Evolutionary conservation across 495 filamentous ascomycete genomes (phyloP).

Genomic region (Podospora anserina): DNA sequence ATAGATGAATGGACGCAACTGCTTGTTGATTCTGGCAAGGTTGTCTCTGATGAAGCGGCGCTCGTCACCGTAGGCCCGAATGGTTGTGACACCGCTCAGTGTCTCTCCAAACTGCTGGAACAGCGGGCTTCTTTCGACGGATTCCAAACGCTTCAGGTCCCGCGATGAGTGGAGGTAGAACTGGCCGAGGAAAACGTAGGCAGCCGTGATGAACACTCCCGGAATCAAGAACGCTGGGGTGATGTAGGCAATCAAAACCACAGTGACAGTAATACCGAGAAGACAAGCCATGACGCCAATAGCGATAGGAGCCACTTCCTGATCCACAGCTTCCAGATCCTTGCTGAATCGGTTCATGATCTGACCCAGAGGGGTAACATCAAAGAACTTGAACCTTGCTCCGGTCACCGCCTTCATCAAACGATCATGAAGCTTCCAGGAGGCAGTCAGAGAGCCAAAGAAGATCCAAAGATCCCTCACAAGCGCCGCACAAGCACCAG

Average conservation of each 20-base stretch:
- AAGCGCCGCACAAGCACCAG: slow-evolving; percentile 72
- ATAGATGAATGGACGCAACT: slow-evolving; percentile 91
- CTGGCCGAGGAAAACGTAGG: slow-evolving; percentile 78
- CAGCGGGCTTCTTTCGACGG: slow-evolving; percentile 87
- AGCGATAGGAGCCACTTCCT: slow-evolving; percentile 90
- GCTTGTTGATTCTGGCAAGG: slow-evolving; percentile 79
- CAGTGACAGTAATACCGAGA: slow-evolving; percentile 74
- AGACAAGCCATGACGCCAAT: slow-evolving; percentile 58
- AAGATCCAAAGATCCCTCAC: slow-evolving; percentile 82
- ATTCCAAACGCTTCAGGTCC: slow-evolving; percentile 93
- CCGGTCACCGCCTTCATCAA: slow-evolving; percentile 77
- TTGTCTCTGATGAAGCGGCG: slow-evolving; percentile 93
- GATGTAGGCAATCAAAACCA: slow-evolving; percentile 85
- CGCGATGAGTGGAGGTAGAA: slow-evolving; percentile 90
- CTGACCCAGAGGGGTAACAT: slow-evolving; percentile 92
- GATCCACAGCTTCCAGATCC: slow-evolving; percentile 91
- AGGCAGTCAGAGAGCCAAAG: slow-evolving; percentile 86
- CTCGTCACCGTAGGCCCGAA: slow-evolving; percentile 94
- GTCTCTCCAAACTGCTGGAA: slow-evolving; percentile 99
- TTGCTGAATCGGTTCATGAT: slow-evolving; percentile 99
- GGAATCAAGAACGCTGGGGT: slow-evolving; percentile 91
- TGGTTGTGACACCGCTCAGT: slow-evolving; percentile 91
- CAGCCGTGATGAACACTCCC: slow-evolving; percentile 74
- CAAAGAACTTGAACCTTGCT: slow-evolving; percentile 96
- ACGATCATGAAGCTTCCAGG: slow-evolving; percentile 74